These are phyloP conservation scores for Parastagonospora nodorum DNA, from an alignment of 2,329 filamentous ascomycete species.

Conservation along the genomic window DNA sequence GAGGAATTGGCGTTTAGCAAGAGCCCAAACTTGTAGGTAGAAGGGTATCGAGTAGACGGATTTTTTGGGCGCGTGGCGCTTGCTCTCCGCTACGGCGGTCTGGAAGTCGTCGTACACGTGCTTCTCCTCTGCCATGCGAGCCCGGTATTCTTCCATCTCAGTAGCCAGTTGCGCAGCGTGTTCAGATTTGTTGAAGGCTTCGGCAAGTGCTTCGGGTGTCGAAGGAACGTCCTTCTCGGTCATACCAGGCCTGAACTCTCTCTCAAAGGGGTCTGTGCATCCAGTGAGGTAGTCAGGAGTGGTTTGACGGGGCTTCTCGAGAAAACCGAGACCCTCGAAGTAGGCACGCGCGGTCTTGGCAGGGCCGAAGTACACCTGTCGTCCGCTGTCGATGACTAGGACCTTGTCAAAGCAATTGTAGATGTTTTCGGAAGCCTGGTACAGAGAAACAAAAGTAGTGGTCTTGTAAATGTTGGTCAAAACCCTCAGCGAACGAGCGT, in stretches of 20 bases:
- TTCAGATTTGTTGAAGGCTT: slow-evolving; percentile 71
- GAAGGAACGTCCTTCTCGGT: slow-evolving; percentile 71
- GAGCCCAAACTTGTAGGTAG: slow-evolving; percentile 78
- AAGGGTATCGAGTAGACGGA: slow-evolving; percentile 86
- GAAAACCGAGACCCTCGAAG: slow-evolving; percentile 78
- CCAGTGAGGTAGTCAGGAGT: slow-evolving; percentile 82
- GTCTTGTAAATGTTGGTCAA: slow-evolving; percentile 84
- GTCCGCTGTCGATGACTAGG: slow-evolving; percentile 76
- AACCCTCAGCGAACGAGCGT: slow-evolving; percentile 53
- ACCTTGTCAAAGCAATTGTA: slow-evolving; percentile 84
- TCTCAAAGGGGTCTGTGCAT: slow-evolving; percentile 83
- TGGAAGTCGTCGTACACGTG: slow-evolving; percentile 77
- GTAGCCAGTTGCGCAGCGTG: slow-evolving; percentile 61
- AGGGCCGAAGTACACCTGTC: slow-evolving; percentile 77
- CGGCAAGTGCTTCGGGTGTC: slow-evolving; percentile 67
- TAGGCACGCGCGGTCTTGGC: slow-evolving; percentile 70
- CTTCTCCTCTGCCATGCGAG: slow-evolving; percentile 66
- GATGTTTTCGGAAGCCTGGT: slow-evolving; percentile 84
- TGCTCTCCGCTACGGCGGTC: slow-evolving; percentile 75
- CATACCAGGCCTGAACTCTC: slow-evolving; percentile 72
- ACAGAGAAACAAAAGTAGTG: slow-evolving; percentile 83
- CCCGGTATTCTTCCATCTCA: slow-evolving; percentile 73
- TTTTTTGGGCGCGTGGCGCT: slow-evolving; percentile 72
- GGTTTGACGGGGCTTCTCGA: slow-evolving; percentile 75
- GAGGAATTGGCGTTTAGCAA: slow-evolving; percentile 82